phyloP scores from a whole-genome alignment of 148 eudicot species.

The Fallopia convolvulus region DNA sequence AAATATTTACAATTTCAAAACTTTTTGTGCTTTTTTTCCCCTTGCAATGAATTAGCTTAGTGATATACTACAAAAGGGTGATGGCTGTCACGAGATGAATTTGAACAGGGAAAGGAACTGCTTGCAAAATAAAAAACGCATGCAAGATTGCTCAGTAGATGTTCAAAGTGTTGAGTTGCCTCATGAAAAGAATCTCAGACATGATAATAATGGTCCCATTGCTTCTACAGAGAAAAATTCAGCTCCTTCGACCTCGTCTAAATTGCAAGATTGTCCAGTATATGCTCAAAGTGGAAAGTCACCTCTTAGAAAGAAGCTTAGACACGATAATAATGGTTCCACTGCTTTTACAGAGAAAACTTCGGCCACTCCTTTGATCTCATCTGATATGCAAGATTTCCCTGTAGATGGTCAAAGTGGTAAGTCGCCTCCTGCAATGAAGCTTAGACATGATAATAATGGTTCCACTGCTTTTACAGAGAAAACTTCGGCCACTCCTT shows the following conservation, averaged over 20 bases:
- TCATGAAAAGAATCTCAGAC: constrained; percentile 36
- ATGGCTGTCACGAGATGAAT: constrained; percentile 19
- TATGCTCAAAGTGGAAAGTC: not conserved
- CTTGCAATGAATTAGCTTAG: constrained; percentile 39
- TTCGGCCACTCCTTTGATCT: not conserved
- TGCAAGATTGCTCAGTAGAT: constrained; percentile 5
- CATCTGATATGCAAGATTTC: not conserved
- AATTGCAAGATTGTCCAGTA: not conserved
- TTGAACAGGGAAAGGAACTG: constrained; percentile 11
- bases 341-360: constrained; percentile 2
- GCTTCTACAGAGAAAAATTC: constrained; percentile 9
- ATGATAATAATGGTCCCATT: constrained; percentile 13
- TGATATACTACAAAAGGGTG: constrained; percentile 40
- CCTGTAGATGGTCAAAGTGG: not conserved
- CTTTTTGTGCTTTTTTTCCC: not conserved
- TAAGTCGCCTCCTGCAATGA: constrained; percentile 20
- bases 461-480: constrained; percentile 6
- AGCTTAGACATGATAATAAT: constrained; percentile 29
- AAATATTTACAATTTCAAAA: not conserved
- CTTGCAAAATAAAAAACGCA: constrained; percentile 8
- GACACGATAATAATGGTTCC: constrained; percentile 18
- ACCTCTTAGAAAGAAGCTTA: constrained; percentile 31
- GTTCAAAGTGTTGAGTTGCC: not conserved
- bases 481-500: not conserved
- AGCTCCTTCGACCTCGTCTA: not conserved